Conservation (phyloP, 768 basidiomycete genomes). For the Hemileccinum rubropunctum region DNA sequence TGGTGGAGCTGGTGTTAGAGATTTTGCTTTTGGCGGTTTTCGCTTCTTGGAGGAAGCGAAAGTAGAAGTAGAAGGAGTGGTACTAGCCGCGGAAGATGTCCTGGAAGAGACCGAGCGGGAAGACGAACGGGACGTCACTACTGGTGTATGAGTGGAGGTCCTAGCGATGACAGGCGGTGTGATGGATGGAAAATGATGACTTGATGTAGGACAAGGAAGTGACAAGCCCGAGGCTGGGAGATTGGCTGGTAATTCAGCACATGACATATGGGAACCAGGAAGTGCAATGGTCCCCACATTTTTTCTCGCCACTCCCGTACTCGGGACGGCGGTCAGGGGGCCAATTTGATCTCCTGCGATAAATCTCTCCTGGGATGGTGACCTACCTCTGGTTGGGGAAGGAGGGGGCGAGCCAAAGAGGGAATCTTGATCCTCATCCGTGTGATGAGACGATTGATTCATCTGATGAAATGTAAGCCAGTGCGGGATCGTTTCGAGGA, state of each 20-base stretch:
- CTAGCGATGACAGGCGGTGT: conserved; percentile 28
- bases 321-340: conserved; percentile 26
- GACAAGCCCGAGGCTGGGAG: conserved; percentile 67
- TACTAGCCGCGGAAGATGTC: conserved; percentile 8
- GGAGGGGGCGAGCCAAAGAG: conserved; percentile 82
- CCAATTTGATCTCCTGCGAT: conserved; percentile 14
- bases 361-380: conserved; percentile 51
- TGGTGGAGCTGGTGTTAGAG: conserved; percentile 48
- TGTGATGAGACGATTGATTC: conserved; percentile 6
- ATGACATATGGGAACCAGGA: conserved; percentile 84
- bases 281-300: conserved; percentile 98
- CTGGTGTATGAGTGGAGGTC: background rate
- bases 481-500: background rate
- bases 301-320: conserved; percentile 18
- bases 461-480: conserved; percentile 22
- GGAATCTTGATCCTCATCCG: conserved; percentile 54
- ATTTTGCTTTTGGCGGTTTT: conserved; percentile 35
- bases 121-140: conserved; percentile 11
- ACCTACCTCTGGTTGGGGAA: conserved; percentile 73
- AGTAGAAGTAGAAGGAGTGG: background rate
- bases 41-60: conserved; percentile 28
- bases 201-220: conserved; percentile 9
- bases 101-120: conserved; percentile 8
- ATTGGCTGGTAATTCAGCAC: conserved; percentile 83
- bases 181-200: conserved; percentile 34